Conservation (phyloP, 2,329 filamentous ascomycete genomes). For the Botrytis fabae region DNA sequence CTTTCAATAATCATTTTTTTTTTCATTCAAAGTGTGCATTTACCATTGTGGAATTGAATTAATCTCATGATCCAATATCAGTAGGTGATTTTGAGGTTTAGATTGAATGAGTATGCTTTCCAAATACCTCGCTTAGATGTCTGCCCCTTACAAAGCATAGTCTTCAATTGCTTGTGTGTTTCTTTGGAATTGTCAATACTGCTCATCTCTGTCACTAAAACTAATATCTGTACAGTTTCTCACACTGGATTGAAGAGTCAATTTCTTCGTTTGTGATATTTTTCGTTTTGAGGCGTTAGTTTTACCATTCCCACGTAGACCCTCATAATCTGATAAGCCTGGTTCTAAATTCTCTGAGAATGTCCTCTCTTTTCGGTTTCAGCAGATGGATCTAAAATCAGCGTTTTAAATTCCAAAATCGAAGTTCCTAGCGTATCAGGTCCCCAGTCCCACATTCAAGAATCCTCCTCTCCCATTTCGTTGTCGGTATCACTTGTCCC, state of each 20-base stretch:
- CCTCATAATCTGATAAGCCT: neutral
- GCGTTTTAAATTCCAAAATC: accelerated
- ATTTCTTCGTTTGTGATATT: neutral
- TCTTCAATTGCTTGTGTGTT: neutral
- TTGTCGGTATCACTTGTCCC: neutral
- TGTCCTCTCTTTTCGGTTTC: accelerated
- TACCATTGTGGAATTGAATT: no score
- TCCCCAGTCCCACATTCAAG: neutral
- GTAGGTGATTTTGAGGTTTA: neutral
- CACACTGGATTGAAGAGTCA: accelerated
- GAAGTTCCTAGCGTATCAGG: neutral
- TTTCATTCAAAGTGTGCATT: no score
- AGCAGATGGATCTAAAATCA: accelerated
- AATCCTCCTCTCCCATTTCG: neutral
- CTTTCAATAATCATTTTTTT: no score
- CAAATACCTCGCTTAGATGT: neutral
- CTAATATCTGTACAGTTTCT: accelerated
- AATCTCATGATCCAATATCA: neutral
- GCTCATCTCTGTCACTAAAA: no score
- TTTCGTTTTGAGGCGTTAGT: neutral
- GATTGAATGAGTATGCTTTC: neutral
- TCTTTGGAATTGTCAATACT: accelerated
- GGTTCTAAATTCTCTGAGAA: accelerated
- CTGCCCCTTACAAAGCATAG: neutral
- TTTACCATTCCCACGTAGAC: neutral